Percentiles rank a stretch among this genome's conserved stretches.
phyloP scores from a whole-genome alignment of 306 rosid species.

The Pterocarpus santalinus region DNA sequence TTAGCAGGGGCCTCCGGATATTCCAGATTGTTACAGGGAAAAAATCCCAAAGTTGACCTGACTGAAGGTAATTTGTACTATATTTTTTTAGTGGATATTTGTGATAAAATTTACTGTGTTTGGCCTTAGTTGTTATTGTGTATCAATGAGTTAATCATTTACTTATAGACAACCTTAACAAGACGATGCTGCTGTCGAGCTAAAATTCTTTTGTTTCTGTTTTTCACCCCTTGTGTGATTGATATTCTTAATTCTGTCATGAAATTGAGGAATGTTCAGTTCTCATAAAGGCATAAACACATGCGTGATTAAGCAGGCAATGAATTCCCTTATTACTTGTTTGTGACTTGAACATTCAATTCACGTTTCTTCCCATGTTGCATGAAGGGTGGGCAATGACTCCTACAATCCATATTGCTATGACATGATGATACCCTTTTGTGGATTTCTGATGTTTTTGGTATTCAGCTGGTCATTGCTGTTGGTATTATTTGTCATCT shows the following conservation, averaged over 20 bases:
- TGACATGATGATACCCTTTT: constrained; percentile 1
- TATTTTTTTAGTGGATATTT: constrained; percentile 25
- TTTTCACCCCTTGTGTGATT: constrained; percentile 29
- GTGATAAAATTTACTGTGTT: constrained; percentile 25
- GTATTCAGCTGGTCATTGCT: constrained; percentile 9
- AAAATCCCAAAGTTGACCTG: constrained; percentile 62
- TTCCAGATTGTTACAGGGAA: constrained; percentile 65
- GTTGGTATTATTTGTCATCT: constrained; percentile 5
- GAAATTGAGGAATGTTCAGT: constrained; percentile 16
- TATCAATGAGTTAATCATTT: constrained; percentile 25
- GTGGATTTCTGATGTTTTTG: constrained; percentile 12
- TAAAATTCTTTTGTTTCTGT: constrained; percentile 4
- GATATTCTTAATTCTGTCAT: constrained; percentile 31
- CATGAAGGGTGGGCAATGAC: constrained; percentile 22
- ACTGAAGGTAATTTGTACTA: constrained; percentile 61
- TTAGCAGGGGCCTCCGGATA: constrained; percentile 65
- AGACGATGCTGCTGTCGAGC: constrained; percentile 37
- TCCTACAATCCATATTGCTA: constrained; percentile 1
- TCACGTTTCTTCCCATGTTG: constrained; percentile 20
- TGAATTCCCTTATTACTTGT: constrained; percentile 15
- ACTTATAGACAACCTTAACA: constrained; percentile 13
- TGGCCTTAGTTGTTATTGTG: constrained; percentile 1
- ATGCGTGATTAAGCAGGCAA: constrained; percentile 22
- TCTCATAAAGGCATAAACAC: constrained; percentile 5
- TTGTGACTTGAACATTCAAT: constrained; percentile 15